These are phyloP conservation scores for Sutorius australiensis DNA, from an alignment of 768 basidiomycete genomes.

Conservation along the genomic window DNA sequence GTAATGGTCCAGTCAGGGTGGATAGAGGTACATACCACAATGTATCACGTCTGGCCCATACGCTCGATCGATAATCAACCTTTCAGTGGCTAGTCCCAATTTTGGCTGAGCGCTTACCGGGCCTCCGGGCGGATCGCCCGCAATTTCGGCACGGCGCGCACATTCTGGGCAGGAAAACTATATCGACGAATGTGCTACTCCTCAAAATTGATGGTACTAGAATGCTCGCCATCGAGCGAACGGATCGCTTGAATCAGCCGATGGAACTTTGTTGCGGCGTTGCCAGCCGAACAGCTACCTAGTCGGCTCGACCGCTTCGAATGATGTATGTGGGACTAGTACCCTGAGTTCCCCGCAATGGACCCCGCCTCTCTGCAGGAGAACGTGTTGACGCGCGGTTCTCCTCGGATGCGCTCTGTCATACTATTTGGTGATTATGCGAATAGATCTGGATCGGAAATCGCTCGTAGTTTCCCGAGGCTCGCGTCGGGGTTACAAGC, in stretches of 20 bases:
- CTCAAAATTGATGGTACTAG: background rate
- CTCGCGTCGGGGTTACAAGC: background rate
- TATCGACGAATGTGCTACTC: background rate
- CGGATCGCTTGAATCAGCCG: background rate
- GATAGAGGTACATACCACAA: background rate
- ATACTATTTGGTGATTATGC: background rate
- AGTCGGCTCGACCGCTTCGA: background rate
- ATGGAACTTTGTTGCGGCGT: background rate
- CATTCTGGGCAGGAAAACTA: constrained; percentile 5
- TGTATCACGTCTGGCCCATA: background rate
- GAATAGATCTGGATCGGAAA: background rate
- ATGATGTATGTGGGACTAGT: background rate
- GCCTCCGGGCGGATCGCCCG: background rate
- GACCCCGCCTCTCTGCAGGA: background rate
- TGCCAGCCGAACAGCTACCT: background rate
- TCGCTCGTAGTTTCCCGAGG: too few relatives aligned
- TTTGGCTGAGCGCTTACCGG: background rate
- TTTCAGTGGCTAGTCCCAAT: background rate
- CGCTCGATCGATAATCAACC: background rate
- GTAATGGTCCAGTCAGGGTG: background rate
- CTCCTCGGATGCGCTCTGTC: background rate
- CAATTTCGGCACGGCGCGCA: constrained; percentile 5
- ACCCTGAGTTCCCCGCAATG: background rate
- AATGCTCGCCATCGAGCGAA: background rate
- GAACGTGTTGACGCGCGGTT: background rate